Evolutionary conservation across 371 early-diverging fungal species (phyloP), one percentile per base, ranked within the genome.

Genomic region (Apophysomyces ossiformis): DNA sequence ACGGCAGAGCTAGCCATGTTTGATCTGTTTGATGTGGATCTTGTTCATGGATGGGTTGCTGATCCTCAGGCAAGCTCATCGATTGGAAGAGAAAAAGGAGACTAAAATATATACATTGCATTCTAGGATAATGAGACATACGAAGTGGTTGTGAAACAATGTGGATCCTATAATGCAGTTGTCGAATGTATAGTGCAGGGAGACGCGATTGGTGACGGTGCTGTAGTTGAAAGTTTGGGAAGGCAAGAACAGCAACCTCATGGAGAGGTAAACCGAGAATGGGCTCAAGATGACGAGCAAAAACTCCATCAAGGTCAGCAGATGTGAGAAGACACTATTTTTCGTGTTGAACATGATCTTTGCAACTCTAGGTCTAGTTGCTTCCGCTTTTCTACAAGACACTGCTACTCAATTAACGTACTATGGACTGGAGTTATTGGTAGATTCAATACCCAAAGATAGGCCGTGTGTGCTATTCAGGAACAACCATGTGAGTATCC

Each of bases 11-110:
- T 93, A 11, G 75, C 87, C 7, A 79, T 96, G 64, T 96, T 96
- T 76, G 89, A 91, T 63, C 75, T 92, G 9, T 95, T 96, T 65
- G 73, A 83, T 36, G 90, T 94, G 0, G 87, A 87, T 43, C 76
- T 95, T 13, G 92, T 93, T 18, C 96, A 96, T 76, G 97, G 97
- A 12, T 97, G 96, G 96, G 78, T 91, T 11, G 91, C 86, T 18
- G 93, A 93, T 66, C 91, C 93, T 2, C 85, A 87, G 65, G 86
- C 75, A 69, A 57, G 45, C 4, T 41, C 41, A 41, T 41, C 26
- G 63, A 63, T 58, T 26, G 32, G 35, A 37, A 45, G 12, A 32
- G 7, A 13, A 39, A 36, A 39, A 56, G 1, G 18, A 36, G 13
- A 36, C 37, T 5, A 16, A 26, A 60, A 15, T 32, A 32, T 16